A percentile compares a stretch with the other conserved stretches of the same genome.
Conservation (phyloP, 164 flowering plant species). For the Aristolochia fimbriata region DNA sequence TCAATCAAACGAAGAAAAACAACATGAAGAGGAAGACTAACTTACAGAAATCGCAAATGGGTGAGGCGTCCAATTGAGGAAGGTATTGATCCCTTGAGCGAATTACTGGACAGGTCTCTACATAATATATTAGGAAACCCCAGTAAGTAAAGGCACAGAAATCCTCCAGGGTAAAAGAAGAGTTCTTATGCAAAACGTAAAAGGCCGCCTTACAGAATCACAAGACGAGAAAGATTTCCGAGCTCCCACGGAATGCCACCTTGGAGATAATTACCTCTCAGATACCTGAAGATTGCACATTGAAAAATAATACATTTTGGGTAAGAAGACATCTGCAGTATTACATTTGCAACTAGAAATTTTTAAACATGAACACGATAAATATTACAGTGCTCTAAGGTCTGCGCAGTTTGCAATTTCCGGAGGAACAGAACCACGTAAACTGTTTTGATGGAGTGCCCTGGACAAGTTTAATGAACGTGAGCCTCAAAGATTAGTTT, state of each 20-base stretch:
- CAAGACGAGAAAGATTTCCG: constrained; percentile 69
- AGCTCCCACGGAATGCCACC: constrained; percentile 82
- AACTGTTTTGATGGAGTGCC: constrained; percentile 88
- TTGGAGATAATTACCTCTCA: constrained; percentile 86
- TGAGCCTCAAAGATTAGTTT: background rate
- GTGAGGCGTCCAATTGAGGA: constrained; percentile 65
- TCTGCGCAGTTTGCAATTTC: constrained; percentile 68
- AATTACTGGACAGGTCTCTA: constrained; percentile 95
- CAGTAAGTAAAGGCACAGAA: background rate
- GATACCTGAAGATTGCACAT: constrained; percentile 34
- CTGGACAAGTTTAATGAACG: constrained; percentile 23
- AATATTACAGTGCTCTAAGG: constrained; percentile 79
- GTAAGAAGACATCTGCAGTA: background rate
- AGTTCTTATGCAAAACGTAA: background rate
- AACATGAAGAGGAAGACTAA: constrained; percentile 1
- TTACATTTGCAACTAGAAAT: background rate
- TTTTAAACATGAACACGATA: background rate
- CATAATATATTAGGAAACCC: constrained; percentile 2
- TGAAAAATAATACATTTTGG: background rate
- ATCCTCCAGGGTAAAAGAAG: background rate
- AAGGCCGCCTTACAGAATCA: constrained; percentile 50
- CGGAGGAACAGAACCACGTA: constrained; percentile 77
- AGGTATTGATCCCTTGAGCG: constrained; percentile 78
- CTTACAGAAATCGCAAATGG: constrained; percentile 64
- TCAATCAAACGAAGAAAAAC: no score